phyloP scores from a whole-genome alignment of 2,329 filamentous ascomycete species.

The Alternaria arbusti region DNA sequence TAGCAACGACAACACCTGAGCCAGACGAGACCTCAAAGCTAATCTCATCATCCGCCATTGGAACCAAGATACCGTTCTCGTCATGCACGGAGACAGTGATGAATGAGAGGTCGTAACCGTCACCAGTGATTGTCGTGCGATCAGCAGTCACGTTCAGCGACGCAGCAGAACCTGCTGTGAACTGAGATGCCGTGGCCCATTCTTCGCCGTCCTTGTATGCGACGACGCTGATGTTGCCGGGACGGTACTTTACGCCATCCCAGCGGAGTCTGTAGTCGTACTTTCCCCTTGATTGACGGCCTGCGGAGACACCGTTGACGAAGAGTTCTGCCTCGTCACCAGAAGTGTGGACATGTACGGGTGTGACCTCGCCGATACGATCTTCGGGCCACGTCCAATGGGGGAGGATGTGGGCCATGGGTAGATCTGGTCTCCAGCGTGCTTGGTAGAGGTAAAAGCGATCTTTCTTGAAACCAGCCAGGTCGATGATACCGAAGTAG shows the following conservation, averaged over 20 bases:
- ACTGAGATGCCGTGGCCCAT: constrained; percentile 55
- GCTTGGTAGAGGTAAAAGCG: constrained; percentile 63
- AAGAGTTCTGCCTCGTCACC: constrained; percentile 64
- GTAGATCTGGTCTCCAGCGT: constrained; percentile 58
- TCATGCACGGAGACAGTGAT: constrained; percentile 57
- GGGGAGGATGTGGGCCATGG: constrained; percentile 61
- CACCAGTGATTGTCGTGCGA: constrained; percentile 47
- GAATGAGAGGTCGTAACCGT: constrained; percentile 57
- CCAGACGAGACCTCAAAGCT: constrained; percentile 53
- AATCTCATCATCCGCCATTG: constrained; percentile 52
- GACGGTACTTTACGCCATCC: constrained; percentile 58
- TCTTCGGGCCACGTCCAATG: constrained; percentile 62
- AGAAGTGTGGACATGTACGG: constrained; percentile 61
- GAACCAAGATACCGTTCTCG: constrained; percentile 52
- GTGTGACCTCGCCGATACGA: constrained; percentile 56
- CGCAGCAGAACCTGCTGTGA: constrained; percentile 52
- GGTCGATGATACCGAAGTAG: constrained; percentile 64
- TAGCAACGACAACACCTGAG: constrained; percentile 50
- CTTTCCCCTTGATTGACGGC: constrained; percentile 46
- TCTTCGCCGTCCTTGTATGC: constrained; percentile 56
- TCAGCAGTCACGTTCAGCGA: constrained; percentile 52
- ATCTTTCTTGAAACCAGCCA: constrained; percentile 65
- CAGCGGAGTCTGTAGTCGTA: constrained; percentile 60
- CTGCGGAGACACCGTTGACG: constrained; percentile 58
- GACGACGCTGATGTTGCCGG: constrained; percentile 57